Evolutionary conservation across 2,329 filamentous ascomycete species (phyloP), one percentile per base, ranked within the genome.

Genomic region (Cercospora zeae-maydis): DNA sequence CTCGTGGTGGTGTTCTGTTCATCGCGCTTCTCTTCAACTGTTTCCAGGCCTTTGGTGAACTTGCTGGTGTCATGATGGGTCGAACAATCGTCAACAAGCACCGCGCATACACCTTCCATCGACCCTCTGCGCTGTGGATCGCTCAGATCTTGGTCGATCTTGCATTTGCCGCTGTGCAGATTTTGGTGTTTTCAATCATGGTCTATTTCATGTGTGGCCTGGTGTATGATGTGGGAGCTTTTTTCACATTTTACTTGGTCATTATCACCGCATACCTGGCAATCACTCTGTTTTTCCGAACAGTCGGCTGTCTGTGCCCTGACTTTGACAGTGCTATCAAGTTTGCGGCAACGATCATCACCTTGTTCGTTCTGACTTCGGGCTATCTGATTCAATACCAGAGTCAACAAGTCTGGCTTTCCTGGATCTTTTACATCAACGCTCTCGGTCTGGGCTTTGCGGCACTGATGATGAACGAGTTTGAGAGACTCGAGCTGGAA

Each of bases 291-390:
- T 89, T 92, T 74, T 92, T 93, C 79, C 80, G 90, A 63, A 90
- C 88, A 2, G 81, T 93, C 1, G 90, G 88, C 6, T 91, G 87
- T 63, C 63, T 90, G 11, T 92, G 88, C 63, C 89, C 90, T 0
- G 89, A 92, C 71, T 96, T 96, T 62, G 90, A 96, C 73, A 90
- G 89, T 47, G 92, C 92, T 2, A 90, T 93, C 75, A 93, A 93
- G 75, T 74, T 91, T 60, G 90, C 90, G 6, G 87, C 91, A 4
- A 82, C 91, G 0, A 83, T 92, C 58, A 92, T 96, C 67, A 93
- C 90, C 0, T 78, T 93, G n/a, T 91, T 93, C 69, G 86, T 95
- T 27, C 80, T 92, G 19, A 95, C 91, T 0, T 89, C 87, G 0
- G 92, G 92, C 3, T 96, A 95, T 75, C 78, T 96, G 45, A 93